Percentiles rank a stretch among this genome's conserved stretches.
Evolutionary conservation across 805 yeast species (phyloP).

Genomic region (Hagleromyces aurorensis): DNA sequence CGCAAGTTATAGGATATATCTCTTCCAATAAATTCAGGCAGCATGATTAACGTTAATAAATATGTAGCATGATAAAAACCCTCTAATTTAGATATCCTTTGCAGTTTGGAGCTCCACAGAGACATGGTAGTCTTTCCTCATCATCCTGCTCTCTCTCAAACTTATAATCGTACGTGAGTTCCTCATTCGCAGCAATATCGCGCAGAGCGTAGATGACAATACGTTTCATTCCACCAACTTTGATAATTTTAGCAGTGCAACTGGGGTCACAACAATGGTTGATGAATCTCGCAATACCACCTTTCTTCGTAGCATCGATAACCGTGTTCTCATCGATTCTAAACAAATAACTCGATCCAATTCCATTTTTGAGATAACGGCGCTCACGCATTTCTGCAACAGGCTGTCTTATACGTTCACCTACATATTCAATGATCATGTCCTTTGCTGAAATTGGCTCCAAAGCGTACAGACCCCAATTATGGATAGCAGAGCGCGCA

Average conservation of each 20-base stretch:
- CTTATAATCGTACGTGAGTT: constrained; percentile 91
- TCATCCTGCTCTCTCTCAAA: constrained; percentile 88
- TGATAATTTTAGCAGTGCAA: constrained; percentile 93
- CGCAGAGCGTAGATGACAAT: constrained; percentile 90
- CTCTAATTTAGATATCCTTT: constrained; percentile 75
- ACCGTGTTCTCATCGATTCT: constrained; percentile 91
- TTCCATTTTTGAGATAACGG: constrained; percentile 79
- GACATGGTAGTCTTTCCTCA: constrained; percentile 79
- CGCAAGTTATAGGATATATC: too few relatives aligned
- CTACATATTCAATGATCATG: constrained; percentile 97
- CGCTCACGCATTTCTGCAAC: constrained; percentile 90
- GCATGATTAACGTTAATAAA: too few relatives aligned
- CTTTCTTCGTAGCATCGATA: constrained; percentile 94
- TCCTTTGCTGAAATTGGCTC: constrained; percentile 95
- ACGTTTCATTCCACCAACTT: constrained; percentile 87
- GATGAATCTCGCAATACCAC: constrained; percentile 94
- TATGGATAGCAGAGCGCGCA: constrained; percentile 94
- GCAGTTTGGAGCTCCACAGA: constrained; percentile 93
- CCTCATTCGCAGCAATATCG: constrained; percentile 83
- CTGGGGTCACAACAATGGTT: constrained; percentile 97
- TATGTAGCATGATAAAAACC: too few relatives aligned
- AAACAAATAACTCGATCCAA: constrained; percentile 90
- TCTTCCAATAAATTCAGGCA: too few relatives aligned
- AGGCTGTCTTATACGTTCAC: constrained; percentile 87
- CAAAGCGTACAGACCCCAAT: constrained; percentile 95